A percentile compares a stretch with the other conserved stretches of the same genome.
These are phyloP conservation scores for Pleurotus citrinopileatus DNA, from an alignment of 768 basidiomycete genomes.

Conservation along the genomic window DNA sequence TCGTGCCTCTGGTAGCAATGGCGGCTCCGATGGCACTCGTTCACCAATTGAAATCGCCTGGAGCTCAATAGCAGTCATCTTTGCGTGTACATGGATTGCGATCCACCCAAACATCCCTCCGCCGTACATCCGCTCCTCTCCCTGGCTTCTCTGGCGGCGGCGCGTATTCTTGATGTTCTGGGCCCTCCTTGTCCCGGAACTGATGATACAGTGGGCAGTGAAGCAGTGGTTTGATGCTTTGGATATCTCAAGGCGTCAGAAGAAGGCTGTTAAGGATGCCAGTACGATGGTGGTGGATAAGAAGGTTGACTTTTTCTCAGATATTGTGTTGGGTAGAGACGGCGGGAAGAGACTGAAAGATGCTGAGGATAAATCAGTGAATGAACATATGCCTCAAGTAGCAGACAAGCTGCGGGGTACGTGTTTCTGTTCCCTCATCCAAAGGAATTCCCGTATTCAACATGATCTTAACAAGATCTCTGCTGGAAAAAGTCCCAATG, in stretches of 20 bases:
- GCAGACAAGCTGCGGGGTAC: too few relatives aligned
- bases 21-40: not conserved
- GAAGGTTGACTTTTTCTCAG: conserved; percentile 2
- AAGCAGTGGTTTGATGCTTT: conserved; percentile 16
- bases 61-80: conserved; percentile 18
- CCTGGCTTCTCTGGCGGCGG: not conserved
- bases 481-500: conserved; percentile 21
- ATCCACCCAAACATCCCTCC: conserved; percentile 20
- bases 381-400: too few relatives aligned
- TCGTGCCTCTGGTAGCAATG: too few relatives aligned
- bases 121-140: conserved; percentile 2
- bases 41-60: conserved; percentile 13
- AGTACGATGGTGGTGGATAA: not conserved
- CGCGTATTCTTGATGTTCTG: conserved; percentile 12
- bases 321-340: not conserved
- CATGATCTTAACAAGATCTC: too few relatives aligned
- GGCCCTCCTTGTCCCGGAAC: conserved; percentile 17
- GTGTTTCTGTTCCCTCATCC: too few relatives aligned
- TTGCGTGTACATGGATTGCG: conserved; percentile 18
- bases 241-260: not conserved
- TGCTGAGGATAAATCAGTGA: too few relatives aligned
- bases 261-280: not conserved
- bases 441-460: too few relatives aligned
- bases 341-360: too few relatives aligned
- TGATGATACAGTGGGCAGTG: conserved; percentile 15